Evolutionary conservation across 2,329 filamentous ascomycete genomes (phyloP).

Genomic region (Elsinoe arachidis): DNA sequence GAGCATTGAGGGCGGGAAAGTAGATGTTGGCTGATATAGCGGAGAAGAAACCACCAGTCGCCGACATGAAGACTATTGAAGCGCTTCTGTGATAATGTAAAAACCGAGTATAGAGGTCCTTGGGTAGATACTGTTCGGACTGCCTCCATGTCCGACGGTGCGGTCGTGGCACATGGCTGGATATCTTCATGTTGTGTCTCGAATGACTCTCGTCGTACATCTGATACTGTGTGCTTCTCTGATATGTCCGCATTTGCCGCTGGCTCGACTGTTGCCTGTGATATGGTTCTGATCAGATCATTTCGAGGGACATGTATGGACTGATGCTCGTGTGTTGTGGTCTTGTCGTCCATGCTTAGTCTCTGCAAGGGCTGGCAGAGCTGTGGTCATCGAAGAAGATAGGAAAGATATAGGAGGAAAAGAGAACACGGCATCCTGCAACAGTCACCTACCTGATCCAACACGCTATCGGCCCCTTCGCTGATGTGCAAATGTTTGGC

Average conservation of each 20-base stretch:
- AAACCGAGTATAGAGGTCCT: slow-evolving; percentile 28
- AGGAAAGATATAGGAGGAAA: not conserved
- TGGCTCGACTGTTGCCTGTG: not conserved
- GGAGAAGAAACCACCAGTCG: slow-evolving; percentile 45
- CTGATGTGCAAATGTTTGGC: not conserved
- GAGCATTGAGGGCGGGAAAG: slow-evolving; percentile 17
- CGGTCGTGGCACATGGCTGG: not conserved
- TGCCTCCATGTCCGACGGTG: slow-evolving; percentile 5
- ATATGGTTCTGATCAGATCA: slow-evolving; percentile 5
- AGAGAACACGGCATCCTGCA: not conserved
- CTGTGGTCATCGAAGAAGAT: not conserved
- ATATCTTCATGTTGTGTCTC: not conserved
- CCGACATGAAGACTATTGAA: slow-evolving; percentile 42
- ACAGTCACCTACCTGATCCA: not conserved
- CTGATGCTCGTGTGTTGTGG: not conserved
- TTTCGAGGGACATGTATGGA: not conserved
- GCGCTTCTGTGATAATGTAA: slow-evolving; percentile 34
- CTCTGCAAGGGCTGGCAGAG: not conserved
- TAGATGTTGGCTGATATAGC: slow-evolving; percentile 47
- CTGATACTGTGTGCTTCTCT: not conserved
- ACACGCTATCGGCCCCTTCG: not conserved
- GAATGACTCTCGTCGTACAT: slow-evolving; percentile 2
- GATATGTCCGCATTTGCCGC: not conserved
- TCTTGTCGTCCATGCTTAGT: not conserved
- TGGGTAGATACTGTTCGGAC: slow-evolving; percentile 10